Base-by-base conservation (phyloP, 352 stramenopile genomes). In the Phytophthora hybrid region DNA sequence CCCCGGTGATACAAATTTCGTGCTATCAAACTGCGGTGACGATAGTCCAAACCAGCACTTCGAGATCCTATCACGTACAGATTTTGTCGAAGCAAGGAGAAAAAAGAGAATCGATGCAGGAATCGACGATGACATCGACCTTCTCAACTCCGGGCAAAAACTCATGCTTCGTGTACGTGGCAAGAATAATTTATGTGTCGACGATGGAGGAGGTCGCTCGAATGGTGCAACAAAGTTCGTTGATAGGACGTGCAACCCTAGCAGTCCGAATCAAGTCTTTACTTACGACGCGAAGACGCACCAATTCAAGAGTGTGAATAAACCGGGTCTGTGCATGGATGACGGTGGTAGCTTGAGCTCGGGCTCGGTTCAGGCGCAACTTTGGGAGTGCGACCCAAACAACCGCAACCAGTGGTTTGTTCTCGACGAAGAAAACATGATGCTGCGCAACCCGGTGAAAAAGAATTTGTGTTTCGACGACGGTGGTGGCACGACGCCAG, bases 161-260 rank as follows among this genome's bases (percentile, higher is more conserved):
- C 39, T 74, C 29, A 79, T 79, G 64, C 41, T 79, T 9, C 68
- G 69, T 46, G 47, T 73, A 16, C 57, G 51, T 2, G 60, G 69
- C 44, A 79, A 82, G 51, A 59, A 73, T 39, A 74, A 77, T 44
- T 13, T 83, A 5, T 84, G 78, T 18, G 54, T 82, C 14, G 78
- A 84, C 19, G 74, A 84, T 44, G 78, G 78, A 14, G 74, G 74
- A 6, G 73, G 68, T 59, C 52, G 64, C 32, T 66, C 16, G 61
- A 65, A 59, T 8, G 77, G 73, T 18, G 44, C 63, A 21, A 74
- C 72, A 5, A 56, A 71, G 49, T 73, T 82, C 16, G 53, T 44
- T 3, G 29, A 74, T 8, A 47, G 62, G 47, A 26, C 39, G 10
- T 82, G 77, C 41, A 65, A 81, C 37, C 57, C 73, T 9, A 74